Evolutionary conservation across 164 flowering plant genomes (phyloP), one percentile per base, ranked within the genome.

Genomic region (Amborella trichopoda): DNA sequence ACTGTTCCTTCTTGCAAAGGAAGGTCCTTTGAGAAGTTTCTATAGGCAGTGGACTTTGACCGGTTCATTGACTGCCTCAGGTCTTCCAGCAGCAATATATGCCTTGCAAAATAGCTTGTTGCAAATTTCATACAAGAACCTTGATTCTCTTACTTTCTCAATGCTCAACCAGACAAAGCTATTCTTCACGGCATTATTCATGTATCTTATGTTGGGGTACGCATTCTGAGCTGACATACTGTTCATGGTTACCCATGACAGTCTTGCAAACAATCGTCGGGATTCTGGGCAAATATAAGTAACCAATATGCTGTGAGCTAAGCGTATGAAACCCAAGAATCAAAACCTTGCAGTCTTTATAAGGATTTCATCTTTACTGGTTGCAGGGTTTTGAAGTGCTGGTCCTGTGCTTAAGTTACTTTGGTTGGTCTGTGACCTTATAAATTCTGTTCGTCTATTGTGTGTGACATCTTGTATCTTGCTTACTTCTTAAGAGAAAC

Each of bases 131-230:
- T 93, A 88, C 76, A 74, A 61, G 64, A 88, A 88, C 60, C 89
- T 93, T n/a, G 99, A 93, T 71, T 93, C 97, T 1, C 91, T 93
- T 46, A 93, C 99, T 17, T 93, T 93, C 68, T 85, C 95, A 26
- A 93, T 93, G 58, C 71, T 93, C 68, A 93, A 93, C 65, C 99
- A 93, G 74, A 93, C 99, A 39, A 93, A 85, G 54, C 69, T 93
- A 33, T 54, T 93, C 33, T 93, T 88, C 67, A 93, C 97, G n/a
- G 99, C 99, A 21, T 61, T 88, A 11, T 93, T 88, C 57, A 75
- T 89, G 3, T 88, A 67, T 63, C 63, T 93, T 13, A 70, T 88
- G 50, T 59, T 93, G 59, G 73, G 97, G 99, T 93, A 76, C 48
- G 68, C 48, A 32, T 50, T 30, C 5, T 2, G 16, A 13, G 14